Evolutionary conservation across 768 basidiomycete genomes (phyloP).

Genomic region (Suillus tomentosus): DNA sequence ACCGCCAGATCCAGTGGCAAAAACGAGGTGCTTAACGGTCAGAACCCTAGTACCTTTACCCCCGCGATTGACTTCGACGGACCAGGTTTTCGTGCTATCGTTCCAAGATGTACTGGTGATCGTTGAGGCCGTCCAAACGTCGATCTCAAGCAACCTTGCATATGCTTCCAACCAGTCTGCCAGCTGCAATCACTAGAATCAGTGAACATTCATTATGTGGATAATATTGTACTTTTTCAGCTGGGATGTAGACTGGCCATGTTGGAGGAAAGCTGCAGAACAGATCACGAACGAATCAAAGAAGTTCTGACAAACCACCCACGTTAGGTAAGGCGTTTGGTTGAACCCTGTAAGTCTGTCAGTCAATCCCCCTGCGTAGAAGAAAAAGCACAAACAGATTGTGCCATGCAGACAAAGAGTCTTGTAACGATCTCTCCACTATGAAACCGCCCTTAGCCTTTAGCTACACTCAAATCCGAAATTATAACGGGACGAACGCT

Average conservation of each 20-base stretch:
- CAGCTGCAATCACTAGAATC: slow-evolving; percentile 38
- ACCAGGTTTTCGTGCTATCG: slow-evolving; percentile 44
- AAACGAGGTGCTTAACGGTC: slow-evolving; percentile 52
- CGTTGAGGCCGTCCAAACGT: slow-evolving; percentile 59
- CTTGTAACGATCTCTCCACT: slow-evolving; percentile 45
- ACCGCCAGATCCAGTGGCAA: slow-evolving; percentile 56
- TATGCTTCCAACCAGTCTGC: slow-evolving; percentile 70
- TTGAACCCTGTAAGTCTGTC: slow-evolving; percentile 41
- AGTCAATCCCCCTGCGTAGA: slow-evolving; percentile 4
- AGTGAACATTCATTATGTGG: neutral
- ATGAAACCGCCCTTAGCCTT: slow-evolving; percentile 5
- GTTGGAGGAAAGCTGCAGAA: slow-evolving; percentile 51
- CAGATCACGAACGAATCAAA: neutral
- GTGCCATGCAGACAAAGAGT: slow-evolving; percentile 53
- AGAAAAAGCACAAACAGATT: slow-evolving; percentile 38
- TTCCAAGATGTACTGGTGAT: slow-evolving; percentile 43
- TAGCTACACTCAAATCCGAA: neutral
- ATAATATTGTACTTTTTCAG: slow-evolving; percentile 41
- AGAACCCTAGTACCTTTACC: slow-evolving; percentile 37
- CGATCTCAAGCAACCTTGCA: slow-evolving; percentile 57
- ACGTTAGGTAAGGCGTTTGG: slow-evolving; percentile 59
- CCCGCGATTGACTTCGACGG: slow-evolving; percentile 40
- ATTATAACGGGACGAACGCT: slow-evolving; percentile 23
- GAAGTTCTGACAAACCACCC: slow-evolving; percentile 18
- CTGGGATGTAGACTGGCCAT: slow-evolving; percentile 57